Base-by-base conservation (phyloP, 2,329 filamentous ascomycete species). In the Cryphonectria japonica region DNA sequence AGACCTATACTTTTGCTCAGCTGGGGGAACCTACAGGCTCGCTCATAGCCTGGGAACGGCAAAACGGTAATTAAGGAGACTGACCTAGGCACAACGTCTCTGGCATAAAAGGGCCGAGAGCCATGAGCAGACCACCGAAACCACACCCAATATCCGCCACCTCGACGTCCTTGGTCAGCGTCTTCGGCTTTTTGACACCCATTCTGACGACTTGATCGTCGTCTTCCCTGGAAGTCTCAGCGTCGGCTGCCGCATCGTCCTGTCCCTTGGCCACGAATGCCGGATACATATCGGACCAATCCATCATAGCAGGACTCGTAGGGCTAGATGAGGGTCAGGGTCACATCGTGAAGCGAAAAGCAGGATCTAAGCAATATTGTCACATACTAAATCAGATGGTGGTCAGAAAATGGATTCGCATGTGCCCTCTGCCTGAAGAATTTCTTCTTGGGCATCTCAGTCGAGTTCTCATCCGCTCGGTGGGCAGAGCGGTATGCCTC, bases 361-460 rank as follows among this genome's bases (percentile, higher is more conserved):
- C 34, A 13, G 29, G 57, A n/a, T 46, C 52, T 39, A 52, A 19
- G 43, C 11, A 6, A 9, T 16, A 32, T 8, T 4, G 19, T 26
- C 7, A 74, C 75, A 76, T 68, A 80, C 96, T 99, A 99, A 77
- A 87, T 86, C 79, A 99, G 85, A 71, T 89, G 85, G 84, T 99
- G 96, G 78, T 99, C 96, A 2, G 95, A 98, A 83, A 99, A 99
- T 8, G 95, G 95, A 83, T 99, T 99, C 74, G 96, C 96, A 83
- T 99, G 96, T 52, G 96, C 96, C 80, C 96, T 89, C 82, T 99
- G 96, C 69, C 96, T 90, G 81, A 97, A 99, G 83, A 96, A 97
- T 84, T 93, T 95, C 86, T 99, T 99, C 82, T 93, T 92, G 13
- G 96, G 96, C 77, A 98, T 83, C 76, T 89, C 87, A 9, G 89